Conservation (phyloP, 805 yeast species). For the Cyberlindnera samutprakarnensis region DNA sequence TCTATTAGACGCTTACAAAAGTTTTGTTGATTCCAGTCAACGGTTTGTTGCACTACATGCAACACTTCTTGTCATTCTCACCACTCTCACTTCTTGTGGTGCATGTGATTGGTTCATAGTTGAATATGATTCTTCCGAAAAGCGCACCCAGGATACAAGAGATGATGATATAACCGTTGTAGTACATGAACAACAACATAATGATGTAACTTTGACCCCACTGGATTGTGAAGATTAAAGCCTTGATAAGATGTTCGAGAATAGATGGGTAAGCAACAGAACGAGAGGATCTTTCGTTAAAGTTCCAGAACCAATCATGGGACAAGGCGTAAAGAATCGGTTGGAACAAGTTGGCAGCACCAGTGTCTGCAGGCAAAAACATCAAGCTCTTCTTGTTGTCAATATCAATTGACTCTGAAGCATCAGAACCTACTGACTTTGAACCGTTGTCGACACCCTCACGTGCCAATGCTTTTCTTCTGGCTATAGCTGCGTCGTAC, state of each 20-base stretch:
- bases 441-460: slow-evolving; percentile 4
- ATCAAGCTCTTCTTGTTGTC: slow-evolving; percentile 7
- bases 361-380: slow-evolving; percentile 12
- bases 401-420: slow-evolving; percentile 4
- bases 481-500: slow-evolving; percentile 34
- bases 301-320: slow-evolving; percentile 22
- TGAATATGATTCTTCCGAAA: slow-evolving; percentile 48
- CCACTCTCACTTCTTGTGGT: slow-evolving; percentile 21
- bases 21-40: no score
- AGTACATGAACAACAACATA: slow-evolving; percentile 71
- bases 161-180: slow-evolving; percentile 60
- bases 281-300: not conserved
- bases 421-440: not conserved
- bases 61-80: slow-evolving; percentile 27
- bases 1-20: no score
- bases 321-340: slow-evolving; percentile 21
- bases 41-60: slow-evolving; percentile 25
- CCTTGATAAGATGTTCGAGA: slow-evolving; percentile 44
- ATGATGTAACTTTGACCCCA: slow-evolving; percentile 60
- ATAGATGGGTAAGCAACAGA: slow-evolving; percentile 30
- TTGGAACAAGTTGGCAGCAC: slow-evolving; percentile 9
- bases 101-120: slow-evolving; percentile 34
- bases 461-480: slow-evolving; percentile 12
- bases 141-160: slow-evolving; percentile 57
- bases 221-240: slow-evolving; percentile 44